Conservation (phyloP, 257 asterid genomes). For the Lavandula angustifolia region DNA sequence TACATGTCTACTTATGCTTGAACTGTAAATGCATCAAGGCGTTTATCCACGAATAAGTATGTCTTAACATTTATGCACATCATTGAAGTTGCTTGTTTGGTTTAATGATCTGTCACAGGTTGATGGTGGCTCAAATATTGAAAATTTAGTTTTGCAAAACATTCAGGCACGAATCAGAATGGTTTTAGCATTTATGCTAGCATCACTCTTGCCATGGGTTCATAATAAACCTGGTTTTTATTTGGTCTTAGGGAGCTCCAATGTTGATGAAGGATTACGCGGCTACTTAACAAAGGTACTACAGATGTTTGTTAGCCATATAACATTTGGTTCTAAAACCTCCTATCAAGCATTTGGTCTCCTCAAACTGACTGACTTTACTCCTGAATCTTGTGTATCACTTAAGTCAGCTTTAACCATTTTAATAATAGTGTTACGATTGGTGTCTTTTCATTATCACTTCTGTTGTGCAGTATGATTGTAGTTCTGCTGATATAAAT, state of each 20-base stretch:
- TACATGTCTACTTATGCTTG: conserved; percentile 4
- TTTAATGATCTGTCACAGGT: conserved; percentile 51
- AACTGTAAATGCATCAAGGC: conserved; percentile 14
- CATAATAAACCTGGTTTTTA: conserved; percentile 93
- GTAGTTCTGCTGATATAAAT: conserved; percentile 97
- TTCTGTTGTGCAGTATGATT: conserved; percentile 73
- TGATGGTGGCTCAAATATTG: conserved; percentile 85
- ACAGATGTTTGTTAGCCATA: conserved; percentile 9
- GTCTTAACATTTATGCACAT: conserved; percentile 13
- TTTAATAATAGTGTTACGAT: conserved; percentile 2
- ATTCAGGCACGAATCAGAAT: conserved; percentile 93
- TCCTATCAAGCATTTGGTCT: conserved; percentile 15
- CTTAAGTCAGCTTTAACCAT: conserved; percentile 11
- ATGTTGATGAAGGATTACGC: conserved; percentile 90
- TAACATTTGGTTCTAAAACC: conserved; percentile 11
- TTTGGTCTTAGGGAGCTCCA: conserved; percentile 94
- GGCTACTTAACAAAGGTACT: conserved; percentile 92
- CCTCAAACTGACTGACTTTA: conserved; percentile 17
- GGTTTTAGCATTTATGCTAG: conserved; percentile 93
- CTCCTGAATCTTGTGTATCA: conserved; percentile 10
- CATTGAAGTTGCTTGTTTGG: conserved; percentile 24
- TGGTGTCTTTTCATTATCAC: too few relatives aligned
- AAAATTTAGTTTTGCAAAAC: conserved; percentile 82
- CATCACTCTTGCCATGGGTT: conserved; percentile 96
- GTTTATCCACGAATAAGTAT: not conserved